Evolutionary conservation across 345 rosid species (phyloP).

Genomic region (Melaleuca quinquenervia): DNA sequence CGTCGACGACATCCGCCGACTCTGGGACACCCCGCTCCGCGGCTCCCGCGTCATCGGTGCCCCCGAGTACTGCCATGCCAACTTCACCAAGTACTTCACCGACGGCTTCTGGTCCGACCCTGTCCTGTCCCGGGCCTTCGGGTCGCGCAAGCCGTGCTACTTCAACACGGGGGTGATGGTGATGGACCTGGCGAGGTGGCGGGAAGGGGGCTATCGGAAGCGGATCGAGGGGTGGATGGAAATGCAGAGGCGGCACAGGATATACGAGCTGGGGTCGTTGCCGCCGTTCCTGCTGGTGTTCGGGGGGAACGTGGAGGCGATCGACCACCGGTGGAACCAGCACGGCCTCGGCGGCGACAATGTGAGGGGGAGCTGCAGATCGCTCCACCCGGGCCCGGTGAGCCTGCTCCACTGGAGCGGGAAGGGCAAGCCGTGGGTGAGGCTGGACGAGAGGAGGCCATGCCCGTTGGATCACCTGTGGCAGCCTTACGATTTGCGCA

Average conservation of each 20-base stretch:
- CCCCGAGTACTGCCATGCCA: slow-evolving; percentile 93
- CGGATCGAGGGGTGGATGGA: slow-evolving; percentile 88
- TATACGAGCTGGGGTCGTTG: slow-evolving; percentile 81
- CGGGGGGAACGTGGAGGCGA: slow-evolving; percentile 69
- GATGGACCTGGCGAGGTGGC: slow-evolving; percentile 76
- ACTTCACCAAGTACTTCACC: slow-evolving; percentile 88
- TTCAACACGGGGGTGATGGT: slow-evolving; percentile 99
- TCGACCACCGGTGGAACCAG: slow-evolving; percentile 89
- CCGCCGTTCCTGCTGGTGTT: slow-evolving; percentile 89
- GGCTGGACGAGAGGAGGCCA: slow-evolving; percentile 67
- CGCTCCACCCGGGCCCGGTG: slow-evolving; percentile 78
- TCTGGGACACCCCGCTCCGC: slow-evolving; percentile 53
- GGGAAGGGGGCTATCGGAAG: slow-evolving; percentile 54
- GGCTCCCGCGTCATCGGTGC: slow-evolving; percentile 69
- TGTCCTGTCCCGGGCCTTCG: slow-evolving; percentile 42
- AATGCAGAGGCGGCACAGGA: slow-evolving; percentile 54
- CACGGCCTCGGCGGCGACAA: slow-evolving; percentile 97
- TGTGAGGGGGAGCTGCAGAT: slow-evolving; percentile 72
- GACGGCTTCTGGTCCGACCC: slow-evolving; percentile 84
- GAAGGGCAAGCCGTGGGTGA: slow-evolving; percentile 92
- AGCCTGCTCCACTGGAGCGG: slow-evolving; percentile 98
- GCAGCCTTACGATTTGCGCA: slow-evolving; percentile 70
- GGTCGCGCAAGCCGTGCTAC: slow-evolving; percentile 56
- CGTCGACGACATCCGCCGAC: slow-evolving; percentile 69
- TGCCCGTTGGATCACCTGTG: slow-evolving; percentile 75